A percentile compares a stretch with the other conserved stretches of the same genome.
Conservation (phyloP, 164 flowering plant species). For the Magnolia kwangsiensis region DNA sequence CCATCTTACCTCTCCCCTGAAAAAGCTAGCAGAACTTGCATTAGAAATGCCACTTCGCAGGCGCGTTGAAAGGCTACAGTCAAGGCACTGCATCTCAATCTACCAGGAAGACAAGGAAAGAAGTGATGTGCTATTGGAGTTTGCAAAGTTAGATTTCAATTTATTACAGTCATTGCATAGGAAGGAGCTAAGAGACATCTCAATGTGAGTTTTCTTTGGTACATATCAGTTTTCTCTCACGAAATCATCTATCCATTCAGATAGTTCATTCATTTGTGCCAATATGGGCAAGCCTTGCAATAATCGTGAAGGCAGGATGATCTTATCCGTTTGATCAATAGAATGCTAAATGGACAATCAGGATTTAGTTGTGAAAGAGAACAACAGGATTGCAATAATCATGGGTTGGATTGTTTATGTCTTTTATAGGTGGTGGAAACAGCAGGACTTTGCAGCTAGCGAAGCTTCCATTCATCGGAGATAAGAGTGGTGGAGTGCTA, state of each 20-base stretch:
- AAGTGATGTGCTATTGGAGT: background rate
- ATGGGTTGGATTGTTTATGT: background rate
- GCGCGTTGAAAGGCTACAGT: constrained; percentile 15
- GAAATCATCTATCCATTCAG: too few species aligned
- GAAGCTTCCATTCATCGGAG: constrained; percentile 40
- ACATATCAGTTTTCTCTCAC: background rate
- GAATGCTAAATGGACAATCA: too few species aligned
- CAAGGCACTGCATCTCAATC: constrained; percentile 12
- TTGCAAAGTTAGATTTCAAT: constrained; percentile 14
- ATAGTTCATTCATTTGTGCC: too few species aligned
- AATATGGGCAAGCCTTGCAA: too few species aligned
- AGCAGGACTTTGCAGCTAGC: constrained; percentile 29
- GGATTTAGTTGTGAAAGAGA: too few species aligned
- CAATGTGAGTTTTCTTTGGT: constrained; percentile 5
- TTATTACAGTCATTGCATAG: constrained; percentile 18
- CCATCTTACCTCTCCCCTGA: constrained; percentile 1
- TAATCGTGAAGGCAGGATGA: too few species aligned
- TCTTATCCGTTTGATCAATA: too few species aligned
- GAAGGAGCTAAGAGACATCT: constrained; percentile 14
- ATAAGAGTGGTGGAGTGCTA: constrained; percentile 22
- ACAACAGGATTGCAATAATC: too few species aligned
- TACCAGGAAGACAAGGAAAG: constrained; percentile 8
- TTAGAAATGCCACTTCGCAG: constrained; percentile 13
- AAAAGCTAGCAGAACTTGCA: constrained; percentile 10
- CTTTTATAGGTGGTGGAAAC: constrained; percentile 53